A percentile compares a stretch with the other conserved stretches of the same genome.
phyloP scores from a whole-genome alignment of 179 eudicot species.

The Beta macrorhiza region DNA sequence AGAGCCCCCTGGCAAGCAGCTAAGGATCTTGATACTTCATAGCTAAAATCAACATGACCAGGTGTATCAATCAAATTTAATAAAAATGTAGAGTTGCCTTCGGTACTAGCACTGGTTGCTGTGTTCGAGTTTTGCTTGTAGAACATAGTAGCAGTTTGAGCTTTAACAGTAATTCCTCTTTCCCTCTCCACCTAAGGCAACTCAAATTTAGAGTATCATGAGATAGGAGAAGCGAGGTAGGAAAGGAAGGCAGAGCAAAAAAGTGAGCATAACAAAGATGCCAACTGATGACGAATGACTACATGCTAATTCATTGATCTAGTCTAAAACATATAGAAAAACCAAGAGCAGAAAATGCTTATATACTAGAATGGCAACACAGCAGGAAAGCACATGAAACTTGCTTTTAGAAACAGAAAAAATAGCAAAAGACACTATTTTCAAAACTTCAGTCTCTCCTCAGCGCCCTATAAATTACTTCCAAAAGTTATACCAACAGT shows the following conservation, averaged over 20 bases:
- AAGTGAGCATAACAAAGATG: background rate
- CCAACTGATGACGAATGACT: background rate
- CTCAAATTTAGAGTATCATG: constrained; percentile 16
- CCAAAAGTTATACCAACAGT: background rate
- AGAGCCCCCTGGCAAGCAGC: constrained; percentile 99
- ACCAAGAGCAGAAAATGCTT: background rate
- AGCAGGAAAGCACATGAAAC: background rate
- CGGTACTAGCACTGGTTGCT: constrained; percentile 21
- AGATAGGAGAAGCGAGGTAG: background rate
- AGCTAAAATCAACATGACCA: constrained; percentile 97
- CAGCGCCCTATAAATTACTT: background rate
- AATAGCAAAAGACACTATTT: background rate
- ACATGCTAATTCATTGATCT: background rate
- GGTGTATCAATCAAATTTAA: constrained; percentile 88
- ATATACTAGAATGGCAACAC: background rate
- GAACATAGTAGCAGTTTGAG: constrained; percentile 98
- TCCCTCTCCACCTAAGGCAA: constrained; percentile 84
- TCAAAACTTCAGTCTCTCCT: background rate
- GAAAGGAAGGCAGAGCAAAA: background rate
- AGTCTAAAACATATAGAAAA: background rate
- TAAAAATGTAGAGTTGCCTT: constrained; percentile 42
- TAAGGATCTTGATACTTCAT: constrained; percentile 93
- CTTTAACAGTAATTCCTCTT: constrained; percentile 97
- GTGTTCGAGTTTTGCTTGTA: constrained; percentile 44
- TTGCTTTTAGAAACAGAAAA: background rate